Conservation (phyloP, 1,139 yeast species). For the Lodderomyces elongisporus region DNA sequence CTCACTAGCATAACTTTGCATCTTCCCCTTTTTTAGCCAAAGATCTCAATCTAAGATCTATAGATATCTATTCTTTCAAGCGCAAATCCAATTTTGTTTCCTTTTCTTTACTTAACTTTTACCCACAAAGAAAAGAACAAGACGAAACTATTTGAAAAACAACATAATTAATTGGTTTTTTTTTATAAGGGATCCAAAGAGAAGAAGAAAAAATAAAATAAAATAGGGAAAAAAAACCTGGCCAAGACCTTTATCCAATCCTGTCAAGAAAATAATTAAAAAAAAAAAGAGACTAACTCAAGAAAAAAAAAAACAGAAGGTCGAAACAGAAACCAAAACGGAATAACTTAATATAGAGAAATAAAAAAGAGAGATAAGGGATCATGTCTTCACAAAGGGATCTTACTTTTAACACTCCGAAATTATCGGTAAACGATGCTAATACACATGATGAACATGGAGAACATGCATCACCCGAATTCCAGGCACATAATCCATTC, state of each 20-base stretch:
- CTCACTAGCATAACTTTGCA: not conserved
- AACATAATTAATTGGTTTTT: too few relatives aligned
- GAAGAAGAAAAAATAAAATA: constrained; percentile 1
- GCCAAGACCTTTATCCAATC: not conserved
- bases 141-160: too few relatives aligned
- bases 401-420: constrained; percentile 29
- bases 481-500: constrained; percentile 22
- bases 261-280: not conserved
- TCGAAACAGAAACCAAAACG: too few relatives aligned
- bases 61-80: too few relatives aligned
- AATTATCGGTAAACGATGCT: constrained; percentile 14
- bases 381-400: constrained; percentile 26
- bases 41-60: too few relatives aligned
- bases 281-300: not conserved
- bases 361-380: too few relatives aligned
- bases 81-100: too few relatives aligned
- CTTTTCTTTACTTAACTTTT: too few relatives aligned
- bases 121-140: too few relatives aligned
- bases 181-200: too few relatives aligned
- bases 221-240: not conserved
- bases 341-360: too few relatives aligned
- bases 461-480: constrained; percentile 9
- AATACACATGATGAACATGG: constrained; percentile 6
- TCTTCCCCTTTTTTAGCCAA: not conserved
- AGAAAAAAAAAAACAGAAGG: too few relatives aligned